Base-by-base conservation (phyloP, 2,329 filamentous ascomycete genomes). In the Aspergillus neoniger region DNA sequence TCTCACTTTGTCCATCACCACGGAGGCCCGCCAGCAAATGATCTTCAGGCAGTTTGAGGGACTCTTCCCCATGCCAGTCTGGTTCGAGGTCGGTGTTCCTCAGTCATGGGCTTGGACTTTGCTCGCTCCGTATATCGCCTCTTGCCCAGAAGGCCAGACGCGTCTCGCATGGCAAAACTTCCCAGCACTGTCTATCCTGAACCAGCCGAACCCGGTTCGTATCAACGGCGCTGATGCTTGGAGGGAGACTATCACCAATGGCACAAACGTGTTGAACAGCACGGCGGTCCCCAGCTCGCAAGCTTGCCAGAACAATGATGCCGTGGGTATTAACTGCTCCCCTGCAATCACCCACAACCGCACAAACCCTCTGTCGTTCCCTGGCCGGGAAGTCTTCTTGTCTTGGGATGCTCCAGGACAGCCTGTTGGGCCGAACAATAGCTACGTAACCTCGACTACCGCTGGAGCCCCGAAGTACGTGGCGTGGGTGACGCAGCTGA, bases 71-170 rank as follows among this genome's bases (percentile, higher is more conserved):
- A 91, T 91, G 88, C 89, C 91, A 0, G 88, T 90, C 9, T 95
- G 90, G 90, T 92, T 94, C 72, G 87, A 91, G 69, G 82, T 86
- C 5, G 90, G 90, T 41, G 87, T 94, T 23, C 91, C 91, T 0
- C 91, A 96, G 74, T 91, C 88, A 0, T 96, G 91, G 91, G 86
- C 88, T 0, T 96, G 91, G 91, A 90, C 91, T 0, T 82, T 91
- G 21, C 81, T 95, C 4, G 91, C 91, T 0, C 91, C 91, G 0
- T 92, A 92, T 76, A 93, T 96, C 74, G 87, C 85, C 38, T 88
- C 83, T 5, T 96, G 91, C 74, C 91, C 91, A 0, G 78, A 77
- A 47, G 86, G 89, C 72, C 87, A 88, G 66, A 94, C 90, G 1
- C 86, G 90, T 6, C 80, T 96, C 30, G 83, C 87, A 23, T 96